Percentiles rank a stretch among this genome's conserved stretches.
phyloP scores from a whole-genome alignment of 306 rosid genomes.

The Fragaria ananassa region DNA sequence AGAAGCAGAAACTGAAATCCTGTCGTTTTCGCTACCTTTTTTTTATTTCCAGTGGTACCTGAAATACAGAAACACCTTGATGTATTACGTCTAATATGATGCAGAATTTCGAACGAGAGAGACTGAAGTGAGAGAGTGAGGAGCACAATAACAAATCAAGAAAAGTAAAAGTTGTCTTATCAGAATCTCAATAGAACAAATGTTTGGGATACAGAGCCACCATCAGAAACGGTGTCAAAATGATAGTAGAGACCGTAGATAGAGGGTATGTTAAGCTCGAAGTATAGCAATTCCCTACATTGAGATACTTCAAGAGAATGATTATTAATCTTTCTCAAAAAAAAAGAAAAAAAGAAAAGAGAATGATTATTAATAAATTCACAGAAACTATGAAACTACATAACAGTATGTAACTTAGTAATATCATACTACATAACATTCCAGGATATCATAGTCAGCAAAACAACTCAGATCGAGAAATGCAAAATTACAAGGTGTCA shows the following conservation, averaged over 20 bases:
- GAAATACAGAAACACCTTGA: not conserved
- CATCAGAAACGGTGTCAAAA: not conserved
- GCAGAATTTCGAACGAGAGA: not conserved
- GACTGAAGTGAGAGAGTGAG: not conserved
- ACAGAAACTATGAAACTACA: too few relatives aligned
- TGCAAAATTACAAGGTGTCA: too few relatives aligned
- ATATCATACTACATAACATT: too few relatives aligned
- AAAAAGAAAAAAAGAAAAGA: too few relatives aligned
- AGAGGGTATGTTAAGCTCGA: not conserved
- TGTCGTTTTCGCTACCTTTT: not conserved
- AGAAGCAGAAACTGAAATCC: constrained; percentile 19
- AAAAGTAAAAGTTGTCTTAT: not conserved
- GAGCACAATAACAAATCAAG: not conserved
- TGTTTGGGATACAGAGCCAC: not conserved
- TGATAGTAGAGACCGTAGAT: not conserved
- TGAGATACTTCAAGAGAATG: not conserved
- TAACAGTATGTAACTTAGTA: too few relatives aligned
- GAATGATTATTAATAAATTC: not conserved
- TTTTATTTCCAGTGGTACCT: not conserved
- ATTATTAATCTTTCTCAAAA: not conserved
- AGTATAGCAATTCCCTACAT: not conserved
- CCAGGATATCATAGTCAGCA: too few relatives aligned
- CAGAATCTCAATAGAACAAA: not conserved
- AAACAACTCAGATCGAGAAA: too few relatives aligned
- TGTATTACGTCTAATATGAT: not conserved